These are phyloP conservation scores for Clausena lansium DNA, from an alignment of 345 rosid species.

Conservation along the genomic window DNA sequence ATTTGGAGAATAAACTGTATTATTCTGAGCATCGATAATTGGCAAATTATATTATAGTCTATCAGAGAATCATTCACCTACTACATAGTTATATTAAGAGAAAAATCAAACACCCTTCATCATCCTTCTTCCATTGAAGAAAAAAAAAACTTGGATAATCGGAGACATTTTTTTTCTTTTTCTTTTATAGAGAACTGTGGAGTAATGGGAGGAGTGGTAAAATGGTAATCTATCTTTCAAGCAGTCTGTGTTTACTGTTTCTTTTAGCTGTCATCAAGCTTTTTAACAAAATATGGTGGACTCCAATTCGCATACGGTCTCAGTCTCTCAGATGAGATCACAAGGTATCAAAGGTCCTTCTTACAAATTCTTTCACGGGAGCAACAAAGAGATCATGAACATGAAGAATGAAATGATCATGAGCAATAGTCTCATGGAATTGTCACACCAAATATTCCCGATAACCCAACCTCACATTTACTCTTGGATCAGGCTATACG, in stretches of 20 bases:
- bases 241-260: conserved; percentile 8
- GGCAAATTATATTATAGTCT: too few species aligned
- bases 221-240: conserved; percentile 1
- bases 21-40: background rate
- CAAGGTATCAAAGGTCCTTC: conserved; percentile 42
- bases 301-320: conserved; percentile 23
- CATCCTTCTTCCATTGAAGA: too few species aligned
- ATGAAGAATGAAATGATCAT: conserved; percentile 16
- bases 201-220: conserved; percentile 13
- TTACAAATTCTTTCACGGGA: conserved; percentile 41
- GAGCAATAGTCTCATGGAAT: conserved; percentile 17
- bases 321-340: conserved; percentile 10
- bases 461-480: conserved; percentile 26
- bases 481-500: conserved; percentile 29
- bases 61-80: too few species aligned
- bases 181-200: too few species aligned
- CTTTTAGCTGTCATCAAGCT: conserved; percentile 16
- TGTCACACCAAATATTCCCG: conserved; percentile 27
- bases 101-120: too few species aligned
- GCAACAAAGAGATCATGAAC: conserved; percentile 22
- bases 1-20: too few species aligned
- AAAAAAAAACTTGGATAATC: too few species aligned
- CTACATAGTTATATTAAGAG: too few species aligned
- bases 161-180: too few species aligned
- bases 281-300: conserved; percentile 29